A percentile compares a stretch with the other conserved stretches of the same genome.
phyloP scores from a whole-genome alignment of 1,284 basidiomycete species.

The Anthracocystis panici-leucophaei region DNA sequence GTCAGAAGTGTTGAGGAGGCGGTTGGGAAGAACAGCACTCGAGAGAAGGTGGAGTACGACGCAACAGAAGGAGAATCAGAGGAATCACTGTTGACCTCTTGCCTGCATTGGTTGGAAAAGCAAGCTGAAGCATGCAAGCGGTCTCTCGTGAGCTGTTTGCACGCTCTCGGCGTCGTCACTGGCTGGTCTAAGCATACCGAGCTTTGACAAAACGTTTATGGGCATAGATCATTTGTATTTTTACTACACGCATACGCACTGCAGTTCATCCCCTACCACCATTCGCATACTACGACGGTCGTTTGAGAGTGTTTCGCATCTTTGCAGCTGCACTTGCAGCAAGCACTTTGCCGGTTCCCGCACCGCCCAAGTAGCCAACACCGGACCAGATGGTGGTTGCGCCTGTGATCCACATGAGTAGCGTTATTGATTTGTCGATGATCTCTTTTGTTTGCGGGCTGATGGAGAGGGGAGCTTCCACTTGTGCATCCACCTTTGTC shows the following conservation, averaged over 20 bases:
- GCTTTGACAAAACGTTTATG: constrained; percentile 8
- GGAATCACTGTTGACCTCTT: background rate
- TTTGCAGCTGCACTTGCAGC: constrained; percentile 11
- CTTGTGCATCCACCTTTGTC: background rate
- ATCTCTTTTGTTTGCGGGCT: constrained; percentile 13
- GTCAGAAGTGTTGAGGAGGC: background rate
- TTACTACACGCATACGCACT: constrained; percentile 5
- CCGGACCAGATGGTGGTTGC: constrained; percentile 93
- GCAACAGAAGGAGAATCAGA: background rate
- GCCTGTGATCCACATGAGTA: constrained; percentile 81
- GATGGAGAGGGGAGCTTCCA: background rate
- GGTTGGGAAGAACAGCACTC: background rate
- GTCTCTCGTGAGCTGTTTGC: constrained; percentile 28
- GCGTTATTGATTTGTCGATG: constrained; percentile 60
- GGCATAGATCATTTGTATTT: constrained; percentile 20
- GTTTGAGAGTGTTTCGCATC: constrained; percentile 8
- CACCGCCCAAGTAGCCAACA: constrained; percentile 78
- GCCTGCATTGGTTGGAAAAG: constrained; percentile 26
- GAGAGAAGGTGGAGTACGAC: background rate
- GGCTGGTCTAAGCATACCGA: constrained; percentile 26
- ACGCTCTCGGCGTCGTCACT: constrained; percentile 25
- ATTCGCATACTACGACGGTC: background rate
- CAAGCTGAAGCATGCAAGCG: constrained; percentile 25
- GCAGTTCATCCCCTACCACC: background rate
- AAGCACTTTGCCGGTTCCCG: constrained; percentile 33